Base-by-base conservation (phyloP, 257 asterid genomes). In the Forsythia suspensa region DNA sequence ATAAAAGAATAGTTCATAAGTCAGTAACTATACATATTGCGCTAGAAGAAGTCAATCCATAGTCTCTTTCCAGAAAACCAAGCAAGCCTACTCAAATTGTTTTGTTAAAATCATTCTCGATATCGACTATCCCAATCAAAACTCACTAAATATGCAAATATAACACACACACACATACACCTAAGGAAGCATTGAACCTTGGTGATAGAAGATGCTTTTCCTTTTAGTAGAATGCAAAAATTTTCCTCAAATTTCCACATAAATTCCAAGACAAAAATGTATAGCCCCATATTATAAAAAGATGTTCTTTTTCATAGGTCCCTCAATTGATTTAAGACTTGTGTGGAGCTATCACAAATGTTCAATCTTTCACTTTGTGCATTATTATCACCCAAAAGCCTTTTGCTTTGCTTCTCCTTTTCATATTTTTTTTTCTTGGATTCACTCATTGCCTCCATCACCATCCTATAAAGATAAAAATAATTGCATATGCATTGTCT, bases 11-110 rank as follows among this genome's bases (percentile, higher is more conserved):
- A 82, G 70, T 13, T 75, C 72, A 77, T 55, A 13, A 84, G 88
- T 80, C 82, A 86, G 81, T 82, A 55, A 80, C 86, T 69, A 81
- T 77, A 81, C 83, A 84, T 76, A 82, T 80, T 71, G 73, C 79
- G 43, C 79, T 71, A 66, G 20, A 20, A 21, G 3, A 34, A 74
- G 24, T 42, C 76, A 77, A 41, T 71, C 70, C 67, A 81, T 52
- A 24, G 11, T 40, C 21, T 41, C 79, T 15, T 63, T 21, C 41
- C n/a, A 67, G 4, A 24, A 71, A 43, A 37, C 42, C 43, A 6
- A 66, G 29, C 39, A 42, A 6, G 3, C 36, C 36, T 59, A 6
- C 36, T 59, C n/a, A 10, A 20, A 9, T 11, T n/a, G n/a, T n/a
- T 6, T 4, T 59, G 15, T 7, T 57, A 20, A 6, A 59, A 5